Evolutionary conservation across 352 stramenopile genomes (phyloP).

Genomic region (Sclerospora graminicola): DNA sequence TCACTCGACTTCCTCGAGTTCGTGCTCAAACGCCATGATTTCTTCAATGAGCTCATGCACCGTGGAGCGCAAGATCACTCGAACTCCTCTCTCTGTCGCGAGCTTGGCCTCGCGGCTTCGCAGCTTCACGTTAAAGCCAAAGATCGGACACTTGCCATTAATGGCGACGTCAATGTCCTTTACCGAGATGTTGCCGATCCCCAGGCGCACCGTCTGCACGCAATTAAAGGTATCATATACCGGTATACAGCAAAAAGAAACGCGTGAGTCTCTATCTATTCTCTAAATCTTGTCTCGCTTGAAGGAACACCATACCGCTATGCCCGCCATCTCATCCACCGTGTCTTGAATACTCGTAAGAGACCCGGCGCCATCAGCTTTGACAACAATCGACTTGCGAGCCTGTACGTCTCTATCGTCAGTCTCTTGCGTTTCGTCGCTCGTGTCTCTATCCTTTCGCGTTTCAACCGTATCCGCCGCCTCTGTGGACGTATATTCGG

Average conservation of each 20-base stretch:
- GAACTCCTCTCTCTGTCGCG: constrained; percentile 43
- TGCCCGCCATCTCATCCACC: constrained; percentile 58
- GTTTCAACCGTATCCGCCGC: constrained; percentile 3
- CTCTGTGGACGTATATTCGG: constrained; percentile 10
- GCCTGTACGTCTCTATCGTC: constrained; percentile 33
- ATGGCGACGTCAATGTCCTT: constrained; percentile 77
- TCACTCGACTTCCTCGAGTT: too few species aligned
- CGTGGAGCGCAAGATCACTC: constrained; percentile 52
- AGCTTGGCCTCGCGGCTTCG: constrained; percentile 47
- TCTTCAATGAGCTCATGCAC: constrained; percentile 77
- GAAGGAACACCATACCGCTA: constrained; percentile 29
- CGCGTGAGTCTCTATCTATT: too few species aligned
- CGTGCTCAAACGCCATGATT: constrained; percentile 35
- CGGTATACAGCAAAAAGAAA: too few species aligned
- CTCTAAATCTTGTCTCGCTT: too few species aligned
- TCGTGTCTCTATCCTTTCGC: background rate
- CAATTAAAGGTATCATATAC: background rate
- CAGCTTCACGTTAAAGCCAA: constrained; percentile 75
- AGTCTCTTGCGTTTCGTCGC: constrained; percentile 17
- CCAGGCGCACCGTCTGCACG: constrained; percentile 56
- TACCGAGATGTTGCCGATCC: constrained; percentile 66
- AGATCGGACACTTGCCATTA: constrained; percentile 74
- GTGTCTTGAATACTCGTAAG: constrained; percentile 78
- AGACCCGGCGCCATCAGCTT: constrained; percentile 66
- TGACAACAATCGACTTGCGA: constrained; percentile 68